Evolutionary conservation across 2,329 filamentous ascomycete species (phyloP), one percentile per base, ranked within the genome.

Genomic region (Colletotrichum brevisporum): DNA sequence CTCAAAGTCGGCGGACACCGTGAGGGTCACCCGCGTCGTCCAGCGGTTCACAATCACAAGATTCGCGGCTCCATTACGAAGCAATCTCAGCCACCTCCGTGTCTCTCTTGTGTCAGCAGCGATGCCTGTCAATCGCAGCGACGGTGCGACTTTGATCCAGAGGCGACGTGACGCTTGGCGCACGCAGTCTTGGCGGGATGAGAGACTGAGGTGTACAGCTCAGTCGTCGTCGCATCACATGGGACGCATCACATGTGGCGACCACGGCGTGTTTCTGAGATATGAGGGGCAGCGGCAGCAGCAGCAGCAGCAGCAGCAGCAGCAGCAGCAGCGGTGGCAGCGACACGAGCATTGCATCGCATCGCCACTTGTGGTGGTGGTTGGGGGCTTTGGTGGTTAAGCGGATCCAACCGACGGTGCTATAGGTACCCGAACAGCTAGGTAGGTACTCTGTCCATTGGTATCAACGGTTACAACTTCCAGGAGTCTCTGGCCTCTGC

Each of bases 11-110:
- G 31, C 8, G 31, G 31, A 36, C 31, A 12, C 8, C 8, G 9
- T 36, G 8, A 10, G 9, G 8, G 31, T 36, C 31, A 10, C 51
- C 47, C 6, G 27, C 24, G 26, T 36, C 24, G 36, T 21, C 31
- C 31, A 36, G 31, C 4, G 52, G 52, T 43, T 48, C 53, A 55
- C 47, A 21, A 24, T 48, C 53, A 55, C 47, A 21, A 24, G 6
- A n/a, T 56, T 15, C n/a, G 55, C 50, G 31, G 27, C 41, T 47
- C 26, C 16, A 24, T 64, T 51, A n/a, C 21, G 58, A 63, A 51
- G 13, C 12, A n/a, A 21, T 56, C 59, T 41, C 18, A 52, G 64
- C 52, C 52, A 57, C 64, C 59, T 62, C 21, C 27, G 31, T 55
- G 47, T 60, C 47, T 52, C 45, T 59, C 41, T n/a, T n/a, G 13